These are phyloP conservation scores for Sclerotinia sclerotiorum DNA, from an alignment of 2,329 filamentous ascomycete genomes.

Conservation along the genomic window DNA sequence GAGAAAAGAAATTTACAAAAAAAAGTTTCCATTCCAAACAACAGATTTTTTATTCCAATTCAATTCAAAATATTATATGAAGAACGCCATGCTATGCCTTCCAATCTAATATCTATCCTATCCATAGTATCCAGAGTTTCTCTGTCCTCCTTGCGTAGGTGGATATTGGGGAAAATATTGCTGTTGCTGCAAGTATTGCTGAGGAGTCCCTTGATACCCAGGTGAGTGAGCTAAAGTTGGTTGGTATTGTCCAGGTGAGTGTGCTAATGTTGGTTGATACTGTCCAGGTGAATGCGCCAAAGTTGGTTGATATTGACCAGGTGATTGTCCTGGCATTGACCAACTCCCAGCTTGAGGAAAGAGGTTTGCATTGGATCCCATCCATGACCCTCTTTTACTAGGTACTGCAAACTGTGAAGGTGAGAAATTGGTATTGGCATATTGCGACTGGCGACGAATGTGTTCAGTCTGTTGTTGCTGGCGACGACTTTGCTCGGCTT, in stretches of 20 bases:
- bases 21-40: not conserved
- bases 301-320: not conserved
- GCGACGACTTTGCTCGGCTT: conserved; percentile 23
- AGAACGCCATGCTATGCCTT: conserved; percentile 5
- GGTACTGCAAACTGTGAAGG: conserved; percentile 35
- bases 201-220: conserved; percentile 26
- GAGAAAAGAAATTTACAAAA: conserved; percentile 4
- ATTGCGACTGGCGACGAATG: conserved; percentile 31
- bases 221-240: conserved; percentile 9
- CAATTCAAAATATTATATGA: not conserved
- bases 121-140: conserved; percentile 28
- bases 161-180: conserved; percentile 29
- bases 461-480: conserved; percentile 22
- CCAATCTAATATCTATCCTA: conserved; percentile 19
- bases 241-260: conserved; percentile 1
- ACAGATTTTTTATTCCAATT: not conserved
- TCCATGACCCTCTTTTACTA: conserved; percentile 38
- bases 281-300: conserved; percentile 13
- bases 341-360: conserved; percentile 43
- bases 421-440: conserved; percentile 33
- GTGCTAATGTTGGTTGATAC: conserved; percentile 16
- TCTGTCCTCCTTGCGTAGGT: conserved; percentile 28
- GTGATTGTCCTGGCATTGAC: conserved; percentile 31
- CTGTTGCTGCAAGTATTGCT: conserved; percentile 27
- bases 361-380: conserved; percentile 37